Evolutionary conservation across 2,329 filamentous ascomycete genomes (phyloP).

Genomic region (Gnomoniopsis smithogilvyi): DNA sequence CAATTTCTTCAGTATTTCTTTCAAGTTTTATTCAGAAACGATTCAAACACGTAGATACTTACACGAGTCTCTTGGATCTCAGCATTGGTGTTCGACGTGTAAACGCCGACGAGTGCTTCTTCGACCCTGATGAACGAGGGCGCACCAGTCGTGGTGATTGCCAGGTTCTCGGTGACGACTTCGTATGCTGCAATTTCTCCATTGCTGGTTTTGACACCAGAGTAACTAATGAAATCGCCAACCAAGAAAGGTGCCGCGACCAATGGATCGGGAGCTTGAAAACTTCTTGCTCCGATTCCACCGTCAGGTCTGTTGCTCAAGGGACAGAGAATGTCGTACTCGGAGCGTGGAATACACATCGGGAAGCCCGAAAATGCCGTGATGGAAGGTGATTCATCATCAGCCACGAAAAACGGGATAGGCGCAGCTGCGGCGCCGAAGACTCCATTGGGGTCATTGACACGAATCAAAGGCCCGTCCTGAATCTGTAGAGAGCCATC

Average conservation of each 20-base stretch:
- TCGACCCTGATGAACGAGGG: not conserved
- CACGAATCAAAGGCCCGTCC: not conserved
- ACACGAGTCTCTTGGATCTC: not conserved
- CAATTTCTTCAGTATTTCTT: not conserved
- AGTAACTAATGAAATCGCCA: not conserved
- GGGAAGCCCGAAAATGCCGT: not conserved
- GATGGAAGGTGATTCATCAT: not conserved
- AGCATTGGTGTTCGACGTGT: not conserved
- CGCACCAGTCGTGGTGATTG: not conserved
- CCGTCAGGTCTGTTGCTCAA: not conserved
- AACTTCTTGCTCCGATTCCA: not conserved
- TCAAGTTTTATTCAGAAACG: too few species aligned
- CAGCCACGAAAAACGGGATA: not conserved
- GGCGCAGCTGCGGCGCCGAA: not conserved
- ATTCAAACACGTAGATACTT: not conserved
- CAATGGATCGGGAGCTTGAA: not conserved
- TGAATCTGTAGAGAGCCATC: not conserved
- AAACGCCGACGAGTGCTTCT: not conserved
- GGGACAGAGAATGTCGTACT: not conserved
- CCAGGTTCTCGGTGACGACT: not conserved
- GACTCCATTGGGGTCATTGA: not conserved
- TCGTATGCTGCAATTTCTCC: not conserved
- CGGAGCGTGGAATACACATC: not conserved
- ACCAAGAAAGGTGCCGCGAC: not conserved
- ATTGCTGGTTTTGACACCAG: not conserved